Evolutionary conservation across 2,329 filamentous ascomycete genomes (phyloP).

Genomic region (Apiospora arundinis): DNA sequence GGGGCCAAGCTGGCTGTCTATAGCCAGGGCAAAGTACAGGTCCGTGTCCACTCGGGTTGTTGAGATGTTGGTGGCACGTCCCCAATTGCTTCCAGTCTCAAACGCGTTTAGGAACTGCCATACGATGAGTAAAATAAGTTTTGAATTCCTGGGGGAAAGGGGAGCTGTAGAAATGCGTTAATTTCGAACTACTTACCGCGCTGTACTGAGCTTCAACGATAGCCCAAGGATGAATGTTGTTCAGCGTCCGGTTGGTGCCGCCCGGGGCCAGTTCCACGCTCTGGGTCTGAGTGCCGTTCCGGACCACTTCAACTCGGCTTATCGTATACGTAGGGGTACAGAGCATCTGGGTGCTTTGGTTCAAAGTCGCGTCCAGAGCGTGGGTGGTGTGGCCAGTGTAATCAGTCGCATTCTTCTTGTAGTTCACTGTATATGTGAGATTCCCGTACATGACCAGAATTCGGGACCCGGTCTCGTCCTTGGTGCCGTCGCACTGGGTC

Average conservation of each 20-base stretch:
- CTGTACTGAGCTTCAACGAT: background rate
- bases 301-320: background rate
- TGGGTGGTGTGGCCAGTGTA: background rate
- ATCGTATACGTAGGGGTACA: conserved; percentile 6
- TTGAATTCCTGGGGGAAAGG: too few species aligned
- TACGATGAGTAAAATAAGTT: too few species aligned
- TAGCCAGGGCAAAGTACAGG: background rate
- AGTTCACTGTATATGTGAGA: background rate
- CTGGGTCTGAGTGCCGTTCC: background rate
- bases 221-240: background rate
- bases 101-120: background rate
- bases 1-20: conserved; percentile 8
- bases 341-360: conserved; percentile 12
- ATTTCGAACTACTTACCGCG: background rate
- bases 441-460: background rate
- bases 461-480: background rate
- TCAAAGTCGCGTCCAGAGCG: background rate
- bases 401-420: background rate
- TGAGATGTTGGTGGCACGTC: background rate
- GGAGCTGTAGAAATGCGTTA: too few species aligned
- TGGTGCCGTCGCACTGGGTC: background rate
- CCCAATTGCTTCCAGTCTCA: background rate
- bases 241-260: background rate
- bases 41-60: background rate
- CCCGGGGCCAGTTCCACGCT: background rate